Evolutionary conservation across 2,329 filamentous ascomycete genomes (phyloP).

Genomic region (Graphiopsis chlorocephala): DNA sequence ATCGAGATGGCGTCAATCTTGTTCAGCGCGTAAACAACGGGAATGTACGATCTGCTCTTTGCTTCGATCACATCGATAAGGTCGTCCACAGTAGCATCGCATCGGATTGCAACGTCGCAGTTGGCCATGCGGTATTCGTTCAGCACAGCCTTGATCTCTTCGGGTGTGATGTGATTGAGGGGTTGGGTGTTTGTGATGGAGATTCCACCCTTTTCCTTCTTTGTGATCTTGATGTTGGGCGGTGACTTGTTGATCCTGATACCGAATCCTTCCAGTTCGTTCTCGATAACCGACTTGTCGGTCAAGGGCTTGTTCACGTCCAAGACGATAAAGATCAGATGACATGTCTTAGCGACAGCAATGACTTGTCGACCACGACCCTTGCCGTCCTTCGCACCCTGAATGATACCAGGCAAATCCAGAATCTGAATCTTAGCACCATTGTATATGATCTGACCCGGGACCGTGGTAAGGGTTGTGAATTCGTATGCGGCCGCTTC

Average conservation of each 20-base stretch:
- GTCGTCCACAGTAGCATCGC: conserved; percentile 95
- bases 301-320: conserved; percentile 98
- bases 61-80: conserved; percentile 94
- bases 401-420: conserved; percentile 96
- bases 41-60: conserved; percentile 92
- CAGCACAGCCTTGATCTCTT: conserved; percentile 98
- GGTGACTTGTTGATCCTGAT: conserved; percentile 97
- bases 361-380: conserved; percentile 98
- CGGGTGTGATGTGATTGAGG: conserved; percentile 85
- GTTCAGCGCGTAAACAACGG: conserved; percentile 98
- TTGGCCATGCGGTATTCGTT: conserved; percentile 94
- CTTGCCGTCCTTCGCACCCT: conserved; percentile 96
- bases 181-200: conserved; percentile 94
- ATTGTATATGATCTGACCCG: conserved; percentile 93
- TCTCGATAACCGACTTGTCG: conserved; percentile 93
- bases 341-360: conserved; percentile 96
- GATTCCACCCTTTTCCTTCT: conserved; percentile 98
- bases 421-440: conserved; percentile 97
- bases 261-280: conserved; percentile 92
- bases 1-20: conserved; percentile 99
- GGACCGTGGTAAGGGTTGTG: conserved; percentile 95
- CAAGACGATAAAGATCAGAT: conserved; percentile 96
- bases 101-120: conserved; percentile 95
- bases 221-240: conserved; percentile 98
- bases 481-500: conserved; percentile 98